Base-by-base conservation (phyloP, 306 rosid species). In the Cicer cuneatum region DNA sequence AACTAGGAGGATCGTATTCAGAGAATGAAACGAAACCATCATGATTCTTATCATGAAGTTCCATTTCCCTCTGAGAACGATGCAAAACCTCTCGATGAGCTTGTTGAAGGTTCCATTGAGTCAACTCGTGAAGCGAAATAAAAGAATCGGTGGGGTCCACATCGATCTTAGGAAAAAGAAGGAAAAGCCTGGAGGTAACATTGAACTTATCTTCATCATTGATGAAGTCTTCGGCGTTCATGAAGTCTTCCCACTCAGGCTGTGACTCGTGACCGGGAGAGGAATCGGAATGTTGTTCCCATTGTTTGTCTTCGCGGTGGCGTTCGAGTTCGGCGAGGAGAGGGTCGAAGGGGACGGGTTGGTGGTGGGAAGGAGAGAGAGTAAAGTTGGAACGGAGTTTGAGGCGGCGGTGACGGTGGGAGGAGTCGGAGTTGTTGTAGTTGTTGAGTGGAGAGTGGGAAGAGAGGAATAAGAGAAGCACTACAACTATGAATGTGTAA, bases 241-340 rank as follows among this genome's bases (percentile, higher is more conserved):
- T 85, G 84, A 83, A 91, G 65, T 91, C 92, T 66, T 91, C 96
- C 98, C 96, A 93, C 83, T 89, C 97, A 18, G 97, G 92, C 69
- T 91, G 97, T 0, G 94, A 83, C 83, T 93, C 97, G 53, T 85
- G 87, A 6, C 78, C 90, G 0, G 96, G 98, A 1, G 97, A 97
- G 1, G 83, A 37, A 38, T 83, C 84, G 21, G 42, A 81, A 37
- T 86, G 71, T 53, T 69, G 80, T 82, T 94, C 97, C 98, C 99
- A 94, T 15, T 87, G 82, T 61, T 81, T 86, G 86, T 94, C 99
- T 68, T 94, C 93, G 33, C 92, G 97, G 65, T 88, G 96, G 66
- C 93, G 97, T 75, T 94, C 96, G 63, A 94, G 84, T 78, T 92
- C 89, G 53, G 95, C 96, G 69, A 91, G 86, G 38, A 94, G 85